A percentile compares a stretch with the other conserved stretches of the same genome.
phyloP scores from a whole-genome alignment of 352 stramenopile species.

The Phytophthora pseudosyringae region DNA sequence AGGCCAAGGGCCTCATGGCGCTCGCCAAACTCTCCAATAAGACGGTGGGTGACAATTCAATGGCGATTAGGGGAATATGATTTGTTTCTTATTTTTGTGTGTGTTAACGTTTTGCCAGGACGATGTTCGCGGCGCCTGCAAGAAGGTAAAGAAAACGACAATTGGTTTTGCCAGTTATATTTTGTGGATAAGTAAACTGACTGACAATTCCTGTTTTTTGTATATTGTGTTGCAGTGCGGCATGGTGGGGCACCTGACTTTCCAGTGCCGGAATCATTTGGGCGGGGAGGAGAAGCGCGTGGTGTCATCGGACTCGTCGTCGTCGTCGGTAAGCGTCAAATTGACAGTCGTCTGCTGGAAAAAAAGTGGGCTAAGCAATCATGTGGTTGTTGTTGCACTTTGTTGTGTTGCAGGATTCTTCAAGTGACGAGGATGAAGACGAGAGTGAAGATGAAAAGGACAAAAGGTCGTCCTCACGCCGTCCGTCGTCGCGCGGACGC shows the following conservation, averaged over 20 bases:
- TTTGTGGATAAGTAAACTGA: slow-evolving; percentile 1
- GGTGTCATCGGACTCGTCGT: slow-evolving; percentile 40
- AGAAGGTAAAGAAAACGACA: slow-evolving; percentile 55
- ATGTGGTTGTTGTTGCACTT: slow-evolving; percentile 13
- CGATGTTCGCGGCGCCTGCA: slow-evolving; percentile 82
- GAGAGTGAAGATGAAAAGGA: slow-evolving; percentile 36
- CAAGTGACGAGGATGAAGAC: slow-evolving; percentile 57
- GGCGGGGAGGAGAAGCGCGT: slow-evolving; percentile 49
- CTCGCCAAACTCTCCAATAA: slow-evolving; percentile 96
- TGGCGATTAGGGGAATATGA: slow-evolving; percentile 1
- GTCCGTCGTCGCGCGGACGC: slow-evolving; percentile 33
- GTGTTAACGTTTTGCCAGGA: slow-evolving; percentile 42
- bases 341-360: slow-evolving; percentile 8
- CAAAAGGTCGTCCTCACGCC: slow-evolving; percentile 16
- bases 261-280: slow-evolving; percentile 90
- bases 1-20: slow-evolving; percentile 93
- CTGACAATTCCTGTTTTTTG: not conserved
- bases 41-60: slow-evolving; percentile 51
- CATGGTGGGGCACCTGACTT: slow-evolving; percentile 92
- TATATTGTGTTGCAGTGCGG: slow-evolving; percentile 59
- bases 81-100: slow-evolving; percentile 6
- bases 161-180: not conserved
- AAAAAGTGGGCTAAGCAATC: slow-evolving; percentile 9
- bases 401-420: slow-evolving; percentile 39
- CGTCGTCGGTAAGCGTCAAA: slow-evolving; percentile 41